Evolutionary conservation across 208 protist genomes (phyloP).

Genomic region (Angomonas deanei): DNA sequence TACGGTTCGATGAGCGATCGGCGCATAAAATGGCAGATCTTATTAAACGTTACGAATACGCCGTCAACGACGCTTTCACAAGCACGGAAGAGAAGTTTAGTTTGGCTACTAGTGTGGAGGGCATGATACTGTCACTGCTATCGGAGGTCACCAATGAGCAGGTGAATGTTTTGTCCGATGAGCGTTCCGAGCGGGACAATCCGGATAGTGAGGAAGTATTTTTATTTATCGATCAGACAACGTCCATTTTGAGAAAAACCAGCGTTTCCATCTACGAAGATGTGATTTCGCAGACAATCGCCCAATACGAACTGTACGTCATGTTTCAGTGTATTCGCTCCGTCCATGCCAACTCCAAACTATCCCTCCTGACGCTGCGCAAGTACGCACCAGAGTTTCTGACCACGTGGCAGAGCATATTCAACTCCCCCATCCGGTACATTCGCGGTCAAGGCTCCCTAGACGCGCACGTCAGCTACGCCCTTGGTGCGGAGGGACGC

Average conservation of each 20-base stretch:
- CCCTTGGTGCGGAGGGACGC: conserved; percentile 39
- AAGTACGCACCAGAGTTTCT: conserved; percentile 54
- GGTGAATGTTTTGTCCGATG: background rate
- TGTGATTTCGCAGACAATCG: conserved; percentile 76
- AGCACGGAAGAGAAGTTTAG: conserved; percentile 19
- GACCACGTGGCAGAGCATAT: conserved; percentile 51
- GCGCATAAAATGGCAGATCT: background rate
- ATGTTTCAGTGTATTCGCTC: conserved; percentile 85
- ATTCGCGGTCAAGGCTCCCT: conserved; percentile 77
- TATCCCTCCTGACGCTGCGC: conserved; percentile 69
- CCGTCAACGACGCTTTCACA: conserved; percentile 2
- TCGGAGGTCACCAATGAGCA: conserved; percentile 33
- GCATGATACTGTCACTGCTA: conserved; percentile 29
- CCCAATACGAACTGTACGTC: conserved; percentile 66
- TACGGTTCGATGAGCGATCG: conserved; percentile 20
- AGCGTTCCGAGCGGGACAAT: background rate
- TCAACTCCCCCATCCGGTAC: conserved; percentile 59
- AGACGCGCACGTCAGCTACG: conserved; percentile 79
- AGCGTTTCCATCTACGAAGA: conserved; percentile 72
- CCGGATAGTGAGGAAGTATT: conserved; percentile 52
- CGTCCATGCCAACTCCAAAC: conserved; percentile 53
- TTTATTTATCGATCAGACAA: conserved; percentile 83
- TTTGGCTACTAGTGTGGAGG: conserved; percentile 18
- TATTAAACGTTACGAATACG: conserved; percentile 17
- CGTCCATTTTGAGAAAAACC: conserved; percentile 64